Evolutionary conservation across 2,329 filamentous ascomycete genomes (phyloP).

Genomic region (Echinosphaeria canescens): DNA sequence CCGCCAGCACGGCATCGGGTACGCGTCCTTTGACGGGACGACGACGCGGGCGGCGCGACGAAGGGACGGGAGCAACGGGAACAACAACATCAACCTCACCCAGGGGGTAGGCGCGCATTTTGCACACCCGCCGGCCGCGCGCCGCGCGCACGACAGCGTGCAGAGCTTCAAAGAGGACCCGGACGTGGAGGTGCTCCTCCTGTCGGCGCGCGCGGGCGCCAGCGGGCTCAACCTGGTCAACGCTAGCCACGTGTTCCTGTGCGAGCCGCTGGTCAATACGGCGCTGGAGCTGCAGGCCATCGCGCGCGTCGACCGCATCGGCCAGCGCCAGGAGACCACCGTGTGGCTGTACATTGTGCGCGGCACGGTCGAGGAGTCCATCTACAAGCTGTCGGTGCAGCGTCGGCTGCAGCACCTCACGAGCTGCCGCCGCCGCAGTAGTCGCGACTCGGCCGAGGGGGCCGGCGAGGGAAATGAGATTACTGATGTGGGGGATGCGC

Average conservation of each 20-base stretch:
- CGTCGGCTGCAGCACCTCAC: constrained; percentile 62
- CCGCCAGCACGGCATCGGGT: constrained; percentile 47
- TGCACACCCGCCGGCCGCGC: constrained; percentile 72
- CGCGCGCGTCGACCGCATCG: constrained; percentile 85
- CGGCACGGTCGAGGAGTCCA: constrained; percentile 78
- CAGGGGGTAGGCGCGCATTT: constrained; percentile 61
- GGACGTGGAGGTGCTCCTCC: constrained; percentile 56
- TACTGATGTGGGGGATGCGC: too few species aligned
- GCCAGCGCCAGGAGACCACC: constrained; percentile 69
- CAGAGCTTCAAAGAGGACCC: constrained; percentile 58
- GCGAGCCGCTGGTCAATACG: constrained; percentile 83
- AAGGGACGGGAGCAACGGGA: too few species aligned
- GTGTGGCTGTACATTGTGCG: constrained; percentile 93
- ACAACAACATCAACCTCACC: constrained; percentile 57
- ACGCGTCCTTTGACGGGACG: constrained; percentile 43
- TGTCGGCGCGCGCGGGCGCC: constrained; percentile 76
- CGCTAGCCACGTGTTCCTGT: constrained; percentile 84
- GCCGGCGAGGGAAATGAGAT: too few species aligned
- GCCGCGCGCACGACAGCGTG: constrained; percentile 74
- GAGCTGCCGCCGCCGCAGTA: constrained; percentile 12
- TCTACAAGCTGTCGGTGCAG: constrained; percentile 68
- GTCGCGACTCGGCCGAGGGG: constrained; percentile 5
- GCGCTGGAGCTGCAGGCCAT: constrained; percentile 90
- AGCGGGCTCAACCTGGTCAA: constrained; percentile 83
- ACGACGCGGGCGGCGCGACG: too few species aligned